These are phyloP conservation scores for Curvularia lunata DNA, from an alignment of 2,329 filamentous ascomycete species.

Conservation along the genomic window DNA sequence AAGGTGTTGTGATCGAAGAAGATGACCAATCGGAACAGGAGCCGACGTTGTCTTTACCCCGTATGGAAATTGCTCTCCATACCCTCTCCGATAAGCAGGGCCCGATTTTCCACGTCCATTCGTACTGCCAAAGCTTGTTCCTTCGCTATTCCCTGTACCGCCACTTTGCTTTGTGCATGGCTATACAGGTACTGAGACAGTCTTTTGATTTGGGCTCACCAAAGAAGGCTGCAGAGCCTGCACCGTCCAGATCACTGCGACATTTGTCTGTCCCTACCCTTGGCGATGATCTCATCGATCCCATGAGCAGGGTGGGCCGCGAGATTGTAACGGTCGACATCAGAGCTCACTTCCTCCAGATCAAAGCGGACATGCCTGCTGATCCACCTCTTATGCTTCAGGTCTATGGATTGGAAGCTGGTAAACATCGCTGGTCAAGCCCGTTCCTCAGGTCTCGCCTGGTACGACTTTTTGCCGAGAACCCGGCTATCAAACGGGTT, in stretches of 20 bases:
- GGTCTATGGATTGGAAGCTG: conserved; percentile 79
- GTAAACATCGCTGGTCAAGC: conserved; percentile 83
- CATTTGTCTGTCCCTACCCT: conserved; percentile 44
- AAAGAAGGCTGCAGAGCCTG: conserved; percentile 20
- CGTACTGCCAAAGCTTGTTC: conserved; percentile 77
- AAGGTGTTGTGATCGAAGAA: conserved; percentile 89
- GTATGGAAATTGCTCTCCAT: conserved; percentile 84
- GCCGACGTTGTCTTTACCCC: conserved; percentile 83
- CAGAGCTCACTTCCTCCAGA: conserved; percentile 79
- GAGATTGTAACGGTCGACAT: conserved; percentile 85
- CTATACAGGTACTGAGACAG: conserved; percentile 69
- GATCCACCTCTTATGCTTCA: conserved; percentile 94
- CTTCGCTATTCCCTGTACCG: conserved; percentile 92
- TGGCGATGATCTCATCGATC: conserved; percentile 38
- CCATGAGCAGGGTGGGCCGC: conserved; percentile 35
- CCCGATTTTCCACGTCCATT: conserved; percentile 85
- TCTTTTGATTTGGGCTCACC: conserved; percentile 47
- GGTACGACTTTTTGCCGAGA: conserved; percentile 83
- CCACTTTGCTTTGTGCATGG: conserved; percentile 88
- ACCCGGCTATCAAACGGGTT: conserved; percentile 78
- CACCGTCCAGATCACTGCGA: conserved; percentile 23
- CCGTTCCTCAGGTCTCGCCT: conserved; percentile 81
- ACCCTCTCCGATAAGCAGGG: conserved; percentile 87
- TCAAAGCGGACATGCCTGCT: conserved; percentile 86
- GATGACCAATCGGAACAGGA: conserved; percentile 83